These are phyloP conservation scores for Trametes elegans DNA, from an alignment of 768 basidiomycete species.

Conservation along the genomic window DNA sequence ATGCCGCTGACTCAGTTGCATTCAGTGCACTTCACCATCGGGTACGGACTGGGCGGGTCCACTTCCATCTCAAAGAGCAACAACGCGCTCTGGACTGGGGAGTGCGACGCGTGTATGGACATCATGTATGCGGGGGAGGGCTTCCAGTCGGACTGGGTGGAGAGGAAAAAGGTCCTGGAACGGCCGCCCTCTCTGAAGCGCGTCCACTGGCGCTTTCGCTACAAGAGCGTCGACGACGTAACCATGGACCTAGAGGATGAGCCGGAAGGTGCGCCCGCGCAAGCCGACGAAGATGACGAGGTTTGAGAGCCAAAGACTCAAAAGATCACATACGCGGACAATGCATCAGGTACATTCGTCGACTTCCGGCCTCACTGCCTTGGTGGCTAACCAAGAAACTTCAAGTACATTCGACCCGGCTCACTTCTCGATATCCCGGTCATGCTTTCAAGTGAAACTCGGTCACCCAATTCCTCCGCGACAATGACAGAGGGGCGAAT, in stretches of 20 bases:
- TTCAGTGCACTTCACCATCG: conserved; percentile 4
- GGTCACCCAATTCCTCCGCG: no score
- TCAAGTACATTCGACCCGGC: no score
- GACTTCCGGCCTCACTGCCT: no score
- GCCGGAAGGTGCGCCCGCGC: neutral
- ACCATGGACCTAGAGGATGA: conserved; percentile 4
- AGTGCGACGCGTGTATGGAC: conserved; percentile 20
- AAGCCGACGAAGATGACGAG: neutral
- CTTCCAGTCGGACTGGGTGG: conserved; percentile 8
- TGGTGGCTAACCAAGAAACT: no score
- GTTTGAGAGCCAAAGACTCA: neutral
- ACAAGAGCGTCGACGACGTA: conserved; percentile 1
- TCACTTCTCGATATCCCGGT: no score
- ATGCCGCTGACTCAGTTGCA: conserved; percentile 4
- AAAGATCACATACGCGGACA: no score
- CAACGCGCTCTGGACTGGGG: conserved; percentile 13
- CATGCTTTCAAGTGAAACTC: no score
- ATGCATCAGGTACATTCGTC: no score
- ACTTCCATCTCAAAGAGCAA: neutral
- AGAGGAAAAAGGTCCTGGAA: conserved; percentile 9
- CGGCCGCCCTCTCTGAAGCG: conserved; percentile 7
- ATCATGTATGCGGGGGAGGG: conserved; percentile 10
- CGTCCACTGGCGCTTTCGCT: conserved; percentile 16
- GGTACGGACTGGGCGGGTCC: conserved; percentile 7
- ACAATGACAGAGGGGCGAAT: no score